Evolutionary conservation across 495 filamentous ascomycete species (phyloP).

Genomic region (Penicillium coprophilum): DNA sequence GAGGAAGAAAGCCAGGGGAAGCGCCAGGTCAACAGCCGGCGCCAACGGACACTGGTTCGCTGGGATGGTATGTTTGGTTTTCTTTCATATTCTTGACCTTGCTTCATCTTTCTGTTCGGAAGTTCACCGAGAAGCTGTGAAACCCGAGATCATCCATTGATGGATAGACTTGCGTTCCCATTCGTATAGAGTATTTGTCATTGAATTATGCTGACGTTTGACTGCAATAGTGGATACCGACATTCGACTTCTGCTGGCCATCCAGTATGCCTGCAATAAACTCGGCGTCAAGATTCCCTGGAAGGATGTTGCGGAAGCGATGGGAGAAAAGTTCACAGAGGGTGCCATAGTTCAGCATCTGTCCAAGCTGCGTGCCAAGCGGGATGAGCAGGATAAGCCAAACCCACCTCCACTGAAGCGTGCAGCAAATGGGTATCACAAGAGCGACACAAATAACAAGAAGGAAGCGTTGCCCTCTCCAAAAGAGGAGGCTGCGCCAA

Average conservation of each 20-base stretch:
- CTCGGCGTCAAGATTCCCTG: constrained; percentile 42
- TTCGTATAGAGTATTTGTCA: background rate
- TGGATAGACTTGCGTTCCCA: background rate
- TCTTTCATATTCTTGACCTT: background rate
- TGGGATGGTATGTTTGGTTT: constrained; percentile 43
- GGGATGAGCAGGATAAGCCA: constrained; percentile 27
- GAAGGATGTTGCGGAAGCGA: constrained; percentile 33
- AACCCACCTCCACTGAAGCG: constrained; percentile 41
- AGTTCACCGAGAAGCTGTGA: background rate
- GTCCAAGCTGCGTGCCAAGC: constrained; percentile 42
- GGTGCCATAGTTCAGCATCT: constrained; percentile 52
- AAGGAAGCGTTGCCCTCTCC: background rate
- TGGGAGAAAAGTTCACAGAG: constrained; percentile 39
- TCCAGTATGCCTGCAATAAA: constrained; percentile 45
- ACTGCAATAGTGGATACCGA: constrained; percentile 38
- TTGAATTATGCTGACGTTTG: background rate
- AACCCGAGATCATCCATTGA: background rate
- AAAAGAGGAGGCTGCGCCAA: background rate
- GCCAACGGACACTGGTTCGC: constrained; percentile 40
- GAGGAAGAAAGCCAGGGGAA: background rate
- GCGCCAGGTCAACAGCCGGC: background rate
- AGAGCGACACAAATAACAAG: background rate
- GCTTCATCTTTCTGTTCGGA: background rate
- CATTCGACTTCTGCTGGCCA: constrained; percentile 40
- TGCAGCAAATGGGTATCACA: background rate